Conservation (phyloP, 2,329 filamentous ascomycete species). For the Trichoderma hamatum region DNA sequence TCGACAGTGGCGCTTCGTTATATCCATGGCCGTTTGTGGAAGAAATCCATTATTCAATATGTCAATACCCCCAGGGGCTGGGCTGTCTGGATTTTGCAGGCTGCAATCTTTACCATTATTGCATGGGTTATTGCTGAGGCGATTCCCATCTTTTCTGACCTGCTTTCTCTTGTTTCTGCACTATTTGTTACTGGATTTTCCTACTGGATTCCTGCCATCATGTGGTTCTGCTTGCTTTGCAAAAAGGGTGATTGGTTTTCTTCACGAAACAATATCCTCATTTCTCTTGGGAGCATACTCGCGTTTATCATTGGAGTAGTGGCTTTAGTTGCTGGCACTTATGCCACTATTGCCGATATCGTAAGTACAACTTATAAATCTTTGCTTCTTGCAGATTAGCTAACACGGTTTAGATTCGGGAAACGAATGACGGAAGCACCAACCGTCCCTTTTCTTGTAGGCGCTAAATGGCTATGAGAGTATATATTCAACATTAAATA, state of each 20-base stretch:
- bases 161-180: slow-evolving; percentile 56
- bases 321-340: slow-evolving; percentile 37
- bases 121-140: slow-evolving; percentile 71
- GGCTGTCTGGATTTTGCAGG: slow-evolving; percentile 60
- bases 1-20: slow-evolving; percentile 44
- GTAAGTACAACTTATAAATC: slow-evolving; percentile 31
- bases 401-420: slow-evolving; percentile 30
- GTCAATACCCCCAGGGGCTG: slow-evolving; percentile 46
- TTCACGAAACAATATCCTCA: slow-evolving; percentile 34
- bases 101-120: slow-evolving; percentile 58
- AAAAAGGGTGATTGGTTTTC: slow-evolving; percentile 32
- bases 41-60: slow-evolving; percentile 41
- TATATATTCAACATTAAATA: not conserved
- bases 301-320: slow-evolving; percentile 37
- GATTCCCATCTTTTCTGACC: slow-evolving; percentile 69
- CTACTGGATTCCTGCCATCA: slow-evolving; percentile 32
- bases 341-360: slow-evolving; percentile 37
- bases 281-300: slow-evolving; percentile 34
- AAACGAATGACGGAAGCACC: slow-evolving; percentile 30
- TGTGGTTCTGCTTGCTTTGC: slow-evolving; percentile 33
- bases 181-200: slow-evolving; percentile 47
- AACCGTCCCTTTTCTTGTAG: slow-evolving; percentile 31
- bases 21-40: slow-evolving; percentile 44
- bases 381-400: not conserved
- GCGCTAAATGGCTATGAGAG: not conserved